Percentiles rank a stretch among this genome's conserved stretches.
These are phyloP conservation scores for Hypomontagnella monticulosa DNA, from an alignment of 495 filamentous ascomycete species.

Conservation along the genomic window DNA sequence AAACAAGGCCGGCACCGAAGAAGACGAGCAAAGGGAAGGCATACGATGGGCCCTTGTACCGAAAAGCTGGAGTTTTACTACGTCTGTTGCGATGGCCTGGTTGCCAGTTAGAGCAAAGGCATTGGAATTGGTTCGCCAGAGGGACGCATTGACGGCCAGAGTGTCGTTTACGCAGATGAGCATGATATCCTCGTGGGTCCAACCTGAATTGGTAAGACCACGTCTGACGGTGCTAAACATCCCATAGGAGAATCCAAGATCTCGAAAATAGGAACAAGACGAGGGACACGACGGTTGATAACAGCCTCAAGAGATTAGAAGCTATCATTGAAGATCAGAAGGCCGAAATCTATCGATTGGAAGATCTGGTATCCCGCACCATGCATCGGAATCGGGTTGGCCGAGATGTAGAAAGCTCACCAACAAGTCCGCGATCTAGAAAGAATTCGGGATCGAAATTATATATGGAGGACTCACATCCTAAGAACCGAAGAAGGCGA, in stretches of 20 bases:
- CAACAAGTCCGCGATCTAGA: conserved; percentile 13
- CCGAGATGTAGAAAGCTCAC: conserved; percentile 3
- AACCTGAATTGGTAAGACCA: not conserved
- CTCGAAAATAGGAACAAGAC: conserved; percentile 36
- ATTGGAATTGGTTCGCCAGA: conserved; percentile 59
- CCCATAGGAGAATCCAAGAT: conserved; percentile 42
- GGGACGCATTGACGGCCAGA: conserved; percentile 51
- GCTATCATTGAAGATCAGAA: conserved; percentile 40
- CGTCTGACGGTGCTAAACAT: not conserved
- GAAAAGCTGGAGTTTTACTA: conserved; percentile 36
- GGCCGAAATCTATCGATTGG: conserved; percentile 43
- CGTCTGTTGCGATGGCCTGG: conserved; percentile 48
- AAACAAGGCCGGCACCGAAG: conserved; percentile 16
- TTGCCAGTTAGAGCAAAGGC: conserved; percentile 46
- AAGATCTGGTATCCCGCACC: conserved; percentile 41
- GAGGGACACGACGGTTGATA: conserved; percentile 29
- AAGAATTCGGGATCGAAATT: conserved; percentile 3
- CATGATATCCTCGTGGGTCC: conserved; percentile 50
- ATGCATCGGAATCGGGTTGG: conserved; percentile 42
- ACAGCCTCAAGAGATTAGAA: conserved; percentile 40
- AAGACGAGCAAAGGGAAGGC: conserved; percentile 13
- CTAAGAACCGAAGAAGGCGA: conserved; percentile 10
- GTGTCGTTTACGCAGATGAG: conserved; percentile 51
- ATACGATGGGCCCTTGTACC: conserved; percentile 45
- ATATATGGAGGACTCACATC: not conserved